Conservation (phyloP, 1,284 basidiomycete genomes). For the Rhodotorula sp. region DNA sequence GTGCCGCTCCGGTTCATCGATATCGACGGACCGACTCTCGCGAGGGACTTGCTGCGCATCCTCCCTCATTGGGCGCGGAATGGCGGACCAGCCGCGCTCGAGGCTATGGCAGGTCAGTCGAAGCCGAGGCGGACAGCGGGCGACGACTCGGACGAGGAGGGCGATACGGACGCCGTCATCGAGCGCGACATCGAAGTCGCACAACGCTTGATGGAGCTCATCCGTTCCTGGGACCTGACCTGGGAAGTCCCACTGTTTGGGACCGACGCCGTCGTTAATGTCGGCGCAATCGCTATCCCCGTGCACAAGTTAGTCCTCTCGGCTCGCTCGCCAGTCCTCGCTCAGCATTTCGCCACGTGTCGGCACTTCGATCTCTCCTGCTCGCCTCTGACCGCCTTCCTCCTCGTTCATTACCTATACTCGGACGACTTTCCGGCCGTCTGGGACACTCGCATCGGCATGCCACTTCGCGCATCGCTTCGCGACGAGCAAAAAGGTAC, state of each 20-base stretch:
- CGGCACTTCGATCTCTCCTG: slow-evolving; percentile 50
- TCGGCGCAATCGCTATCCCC: slow-evolving; percentile 55
- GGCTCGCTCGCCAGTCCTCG: slow-evolving; percentile 59
- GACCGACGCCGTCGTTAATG: slow-evolving; percentile 62
- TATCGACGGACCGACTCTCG: slow-evolving; percentile 61
- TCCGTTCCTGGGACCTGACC: slow-evolving; percentile 45
- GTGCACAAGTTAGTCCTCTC: slow-evolving; percentile 67
- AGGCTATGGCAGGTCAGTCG: slow-evolving; percentile 28
- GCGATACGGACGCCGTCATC: slow-evolving; percentile 39
- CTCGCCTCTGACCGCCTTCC: slow-evolving; percentile 65
- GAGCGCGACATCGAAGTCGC: slow-evolving; percentile 56
- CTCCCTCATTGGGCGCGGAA: slow-evolving; percentile 56
- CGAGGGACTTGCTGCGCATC: slow-evolving; percentile 65
- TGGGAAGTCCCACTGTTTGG: slow-evolving; percentile 51
- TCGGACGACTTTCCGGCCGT: slow-evolving; percentile 76
- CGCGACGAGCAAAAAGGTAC: background rate
- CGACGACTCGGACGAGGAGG: slow-evolving; percentile 44
- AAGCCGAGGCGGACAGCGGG: background rate
- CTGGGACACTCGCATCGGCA: slow-evolving; percentile 75
- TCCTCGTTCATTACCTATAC: slow-evolving; percentile 83
- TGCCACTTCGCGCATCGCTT: slow-evolving; percentile 53
- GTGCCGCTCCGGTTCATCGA: slow-evolving; percentile 62
- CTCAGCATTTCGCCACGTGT: slow-evolving; percentile 42
- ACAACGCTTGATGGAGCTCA: slow-evolving; percentile 51
- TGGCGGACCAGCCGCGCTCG: slow-evolving; percentile 4